A percentile compares a stretch with the other conserved stretches of the same genome.
Conservation (phyloP, 2,329 filamentous ascomycete genomes). For the Volutella citrinella region DNA sequence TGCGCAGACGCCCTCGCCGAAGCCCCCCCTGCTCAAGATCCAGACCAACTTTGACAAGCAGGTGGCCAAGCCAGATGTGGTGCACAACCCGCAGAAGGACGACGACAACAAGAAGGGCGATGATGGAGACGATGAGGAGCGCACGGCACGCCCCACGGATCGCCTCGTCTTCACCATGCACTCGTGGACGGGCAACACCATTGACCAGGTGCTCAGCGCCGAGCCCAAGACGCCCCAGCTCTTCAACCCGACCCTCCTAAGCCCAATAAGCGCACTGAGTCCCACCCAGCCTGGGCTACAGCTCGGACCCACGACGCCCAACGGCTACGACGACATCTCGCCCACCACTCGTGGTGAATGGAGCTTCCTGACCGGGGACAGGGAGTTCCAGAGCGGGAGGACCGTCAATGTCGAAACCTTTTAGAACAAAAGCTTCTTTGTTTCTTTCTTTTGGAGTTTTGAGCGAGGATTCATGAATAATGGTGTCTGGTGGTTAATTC, state of each 20-base stretch:
- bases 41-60: conserved; percentile 44
- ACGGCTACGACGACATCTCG: conserved; percentile 60
- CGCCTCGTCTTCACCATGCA: conserved; percentile 23
- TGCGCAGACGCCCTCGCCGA: conserved; percentile 23
- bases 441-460: conserved; percentile 3
- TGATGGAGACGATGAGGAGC: conserved; percentile 33
- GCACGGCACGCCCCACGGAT: conserved; percentile 37
- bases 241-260: conserved; percentile 17
- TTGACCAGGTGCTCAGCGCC: conserved; percentile 42
- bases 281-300: conserved; percentile 15
- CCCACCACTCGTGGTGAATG: conserved; percentile 61
- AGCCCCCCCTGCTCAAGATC: conserved; percentile 35
- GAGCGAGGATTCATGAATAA: too few species aligned
- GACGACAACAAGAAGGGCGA: conserved; percentile 10
- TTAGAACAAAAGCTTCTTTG: conserved; percentile 11
- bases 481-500: background rate
- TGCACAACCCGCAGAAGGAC: conserved; percentile 14
- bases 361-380: conserved; percentile 56
- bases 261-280: conserved; percentile 20
- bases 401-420: conserved; percentile 46
- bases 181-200: conserved; percentile 34
- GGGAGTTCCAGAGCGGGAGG: conserved; percentile 39
- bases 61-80: too few species aligned
- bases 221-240: conserved; percentile 3
- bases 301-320: conserved; percentile 53